These are phyloP conservation scores for Amesomyces nigricolor DNA, from an alignment of 2,329 filamentous ascomycete species.

Conservation along the genomic window DNA sequence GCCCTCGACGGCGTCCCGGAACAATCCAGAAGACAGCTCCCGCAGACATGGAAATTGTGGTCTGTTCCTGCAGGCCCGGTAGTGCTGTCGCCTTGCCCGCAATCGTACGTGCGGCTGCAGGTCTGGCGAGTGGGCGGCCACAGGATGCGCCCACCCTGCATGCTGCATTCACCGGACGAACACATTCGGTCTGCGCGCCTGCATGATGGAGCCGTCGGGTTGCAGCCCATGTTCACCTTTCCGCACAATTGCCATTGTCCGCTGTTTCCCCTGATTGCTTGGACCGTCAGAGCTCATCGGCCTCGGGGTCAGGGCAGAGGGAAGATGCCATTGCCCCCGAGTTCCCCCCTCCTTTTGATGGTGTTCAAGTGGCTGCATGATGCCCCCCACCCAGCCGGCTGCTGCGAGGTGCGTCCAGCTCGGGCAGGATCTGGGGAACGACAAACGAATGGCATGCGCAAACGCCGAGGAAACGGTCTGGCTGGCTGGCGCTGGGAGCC, in stretches of 20 bases:
- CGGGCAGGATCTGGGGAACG: background rate
- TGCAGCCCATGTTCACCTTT: background rate
- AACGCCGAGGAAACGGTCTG: constrained; percentile 7
- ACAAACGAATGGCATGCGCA: constrained; percentile 17
- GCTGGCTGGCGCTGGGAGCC: constrained; percentile 11
- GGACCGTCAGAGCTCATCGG: background rate
- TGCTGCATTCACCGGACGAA: background rate
- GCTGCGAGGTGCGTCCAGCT: too few relatives aligned
- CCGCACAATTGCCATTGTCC: too few relatives aligned
- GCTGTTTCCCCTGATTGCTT: background rate
- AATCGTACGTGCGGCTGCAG: constrained; percentile 11
- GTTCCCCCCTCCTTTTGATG: background rate
- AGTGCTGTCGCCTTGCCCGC: background rate
- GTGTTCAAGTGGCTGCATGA: too few relatives aligned
- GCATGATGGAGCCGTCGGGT: background rate
- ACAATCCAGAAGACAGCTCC: background rate
- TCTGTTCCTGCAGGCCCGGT: background rate
- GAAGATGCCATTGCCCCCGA: background rate
- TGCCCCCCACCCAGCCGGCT: too few relatives aligned
- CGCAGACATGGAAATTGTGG: background rate
- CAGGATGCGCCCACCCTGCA: constrained; percentile 7
- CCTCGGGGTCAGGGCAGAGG: background rate
- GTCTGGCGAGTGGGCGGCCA: constrained; percentile 2
- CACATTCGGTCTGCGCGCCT: too few relatives aligned
- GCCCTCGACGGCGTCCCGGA: background rate